Conservation (phyloP, 441 rosid genomes). For the Brassica balearica region DNA sequence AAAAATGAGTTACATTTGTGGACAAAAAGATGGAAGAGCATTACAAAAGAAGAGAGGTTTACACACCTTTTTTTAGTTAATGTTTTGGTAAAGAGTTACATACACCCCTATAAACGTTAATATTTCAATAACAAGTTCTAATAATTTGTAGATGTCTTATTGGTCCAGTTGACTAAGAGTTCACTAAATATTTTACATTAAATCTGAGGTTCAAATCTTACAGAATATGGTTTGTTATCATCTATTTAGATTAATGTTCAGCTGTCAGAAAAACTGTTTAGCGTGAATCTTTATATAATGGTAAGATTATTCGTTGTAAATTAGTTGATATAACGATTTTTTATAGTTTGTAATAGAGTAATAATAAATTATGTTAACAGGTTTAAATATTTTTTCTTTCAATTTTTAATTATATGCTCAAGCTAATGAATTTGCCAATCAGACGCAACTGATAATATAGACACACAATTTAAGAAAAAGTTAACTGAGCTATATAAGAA, state of each 20-base stretch:
- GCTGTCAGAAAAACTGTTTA: too few relatives aligned
- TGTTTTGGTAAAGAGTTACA: background rate
- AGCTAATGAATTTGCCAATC: constrained; percentile 22
- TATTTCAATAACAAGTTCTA: background rate
- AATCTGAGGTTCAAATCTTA: background rate
- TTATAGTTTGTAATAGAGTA: too few relatives aligned
- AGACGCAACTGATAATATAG: constrained; percentile 14
- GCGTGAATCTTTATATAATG: too few relatives aligned
- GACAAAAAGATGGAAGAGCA: constrained; percentile 22
- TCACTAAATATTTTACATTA: background rate
- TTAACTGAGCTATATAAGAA: background rate
- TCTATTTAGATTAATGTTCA: too few relatives aligned
- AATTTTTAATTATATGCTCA: background rate
- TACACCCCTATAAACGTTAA: background rate
- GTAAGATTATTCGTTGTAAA: too few relatives aligned
- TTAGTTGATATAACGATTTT: too few relatives aligned
- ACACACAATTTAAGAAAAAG: constrained; percentile 5
- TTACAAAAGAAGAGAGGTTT: background rate
- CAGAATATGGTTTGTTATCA: too few relatives aligned
- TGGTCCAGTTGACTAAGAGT: background rate
- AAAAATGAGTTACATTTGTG: constrained; percentile 18
- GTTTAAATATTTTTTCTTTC: background rate
- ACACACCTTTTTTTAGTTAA: background rate
- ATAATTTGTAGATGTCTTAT: too few relatives aligned
- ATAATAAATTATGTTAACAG: too few relatives aligned